These are phyloP conservation scores for Chlorella sp. DNA, from an alignment of 139 green algal genomes.

Conservation along the genomic window DNA sequence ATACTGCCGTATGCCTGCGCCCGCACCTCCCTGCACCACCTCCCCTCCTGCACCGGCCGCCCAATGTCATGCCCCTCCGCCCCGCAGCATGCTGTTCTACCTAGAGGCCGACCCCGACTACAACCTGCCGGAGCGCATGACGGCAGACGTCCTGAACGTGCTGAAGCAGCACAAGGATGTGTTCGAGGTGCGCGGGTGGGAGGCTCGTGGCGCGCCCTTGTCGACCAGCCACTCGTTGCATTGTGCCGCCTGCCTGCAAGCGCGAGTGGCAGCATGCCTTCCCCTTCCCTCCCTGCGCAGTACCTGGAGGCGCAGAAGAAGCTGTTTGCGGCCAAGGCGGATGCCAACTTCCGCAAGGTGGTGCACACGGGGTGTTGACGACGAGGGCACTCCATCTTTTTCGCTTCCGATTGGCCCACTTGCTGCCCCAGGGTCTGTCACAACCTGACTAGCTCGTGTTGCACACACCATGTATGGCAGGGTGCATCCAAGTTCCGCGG, in stretches of 20 bases:
- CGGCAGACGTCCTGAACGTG: not conserved
- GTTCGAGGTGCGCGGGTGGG: not conserved
- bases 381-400: too few species aligned
- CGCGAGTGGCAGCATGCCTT: not conserved
- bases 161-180: constrained; percentile 6
- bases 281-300: not conserved
- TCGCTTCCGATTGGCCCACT: too few species aligned
- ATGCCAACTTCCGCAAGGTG: not conserved
- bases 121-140: constrained; percentile 25
- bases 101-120: not conserved
- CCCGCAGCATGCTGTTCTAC: not conserved
- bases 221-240: too few species aligned
- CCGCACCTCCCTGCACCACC: too few species aligned
- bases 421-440: too few species aligned
- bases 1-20: too few species aligned
- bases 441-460: too few species aligned
- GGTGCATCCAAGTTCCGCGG: constrained; percentile 6
- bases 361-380: too few species aligned
- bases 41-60: too few species aligned
- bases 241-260: not conserved
- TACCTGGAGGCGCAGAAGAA: constrained; percentile 7
- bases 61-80: not conserved
- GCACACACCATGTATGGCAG: too few species aligned
- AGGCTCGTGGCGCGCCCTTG: too few species aligned
- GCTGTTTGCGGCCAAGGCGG: not conserved